Evolutionary conservation across 2,329 filamentous ascomycete species (phyloP), one percentile per base, ranked within the genome.

Genomic region (Arachnomyces sp.): DNA sequence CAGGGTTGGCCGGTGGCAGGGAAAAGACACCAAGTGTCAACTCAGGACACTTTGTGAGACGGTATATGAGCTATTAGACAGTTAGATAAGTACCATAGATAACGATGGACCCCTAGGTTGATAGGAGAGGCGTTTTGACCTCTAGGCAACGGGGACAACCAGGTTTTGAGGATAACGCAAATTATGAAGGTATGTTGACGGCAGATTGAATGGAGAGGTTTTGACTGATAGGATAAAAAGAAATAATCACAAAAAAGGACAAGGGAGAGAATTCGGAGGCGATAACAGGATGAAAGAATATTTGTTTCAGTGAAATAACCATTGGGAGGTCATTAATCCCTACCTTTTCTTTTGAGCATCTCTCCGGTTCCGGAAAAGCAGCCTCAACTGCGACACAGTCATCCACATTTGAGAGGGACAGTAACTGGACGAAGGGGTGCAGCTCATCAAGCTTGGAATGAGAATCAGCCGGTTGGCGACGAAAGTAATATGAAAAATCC

Each of bases 21-120:
- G 83, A 84, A 68, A 90, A 95, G 40, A 95, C 66, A 18, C 88
- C 89, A 38, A 89, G 70, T 58, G 78, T 83, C 40, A 95, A 74
- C 55, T 89, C 84, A 30, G 84, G 80, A 58, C 84, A 89, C 54
- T 71, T 74, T 17, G 73, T 75, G 17, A 94, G 75, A 45, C 86
- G 83, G 63, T 93, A 93, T 42, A 75, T 67, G 54, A 92, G 78
- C 85, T 90, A 55, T 30, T 25, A 13, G 13, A 31, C n/a, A 7
- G 4, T 31, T 11, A 13, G 28, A 39, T 14, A 15, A 30, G 1
- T n/a, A 12, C 29, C 7, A 3, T 2, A 17, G 12, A 9, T 15
- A 8, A 37, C 7, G 9, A 29, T 8, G 11, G 21, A 25, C 21
- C 21, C 9, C 21, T 25, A 25, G 21, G 9, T 5, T 9, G 5